These are phyloP conservation scores for Rhizopogon vulgaris DNA, from an alignment of 768 basidiomycete species.

Conservation along the genomic window DNA sequence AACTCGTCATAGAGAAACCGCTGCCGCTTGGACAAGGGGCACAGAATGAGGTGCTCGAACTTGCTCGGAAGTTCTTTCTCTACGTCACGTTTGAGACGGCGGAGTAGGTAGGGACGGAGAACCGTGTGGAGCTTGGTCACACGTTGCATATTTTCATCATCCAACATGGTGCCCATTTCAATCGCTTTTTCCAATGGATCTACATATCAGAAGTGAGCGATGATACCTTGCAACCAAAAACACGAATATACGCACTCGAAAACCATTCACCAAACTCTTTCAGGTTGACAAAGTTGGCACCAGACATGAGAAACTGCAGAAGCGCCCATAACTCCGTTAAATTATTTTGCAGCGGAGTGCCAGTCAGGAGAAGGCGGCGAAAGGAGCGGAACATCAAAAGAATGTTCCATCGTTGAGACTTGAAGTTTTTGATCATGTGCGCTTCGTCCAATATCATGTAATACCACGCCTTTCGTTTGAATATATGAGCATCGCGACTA, in stretches of 20 bases:
- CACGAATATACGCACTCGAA: conserved; percentile 58
- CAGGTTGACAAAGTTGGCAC: conserved; percentile 81
- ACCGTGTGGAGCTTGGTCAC: conserved; percentile 89
- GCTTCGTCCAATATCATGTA: conserved; percentile 97
- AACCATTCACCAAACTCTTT: conserved; percentile 97
- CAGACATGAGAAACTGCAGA: conserved; percentile 90
- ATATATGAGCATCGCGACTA: conserved; percentile 85
- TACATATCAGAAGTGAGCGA: conserved; percentile 23
- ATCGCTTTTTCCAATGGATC: conserved; percentile 93
- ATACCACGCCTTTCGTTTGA: conserved; percentile 91
- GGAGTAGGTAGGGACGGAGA: conserved; percentile 90
- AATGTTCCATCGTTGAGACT: conserved; percentile 89
- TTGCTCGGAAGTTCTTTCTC: conserved; percentile 94
- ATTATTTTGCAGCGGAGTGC: conserved; percentile 96
- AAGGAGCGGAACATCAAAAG: conserved; percentile 84
- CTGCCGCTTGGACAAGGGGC: conserved; percentile 85
- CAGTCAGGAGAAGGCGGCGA: conserved; percentile 84
- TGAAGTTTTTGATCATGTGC: conserved; percentile 97
- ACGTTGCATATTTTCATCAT: conserved; percentile 81
- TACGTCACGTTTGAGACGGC: conserved; percentile 96
- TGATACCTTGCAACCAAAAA: background rate
- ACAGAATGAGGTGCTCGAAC: conserved; percentile 84
- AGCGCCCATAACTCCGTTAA: conserved; percentile 94
- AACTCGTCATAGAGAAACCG: conserved; percentile 96
- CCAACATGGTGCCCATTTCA: conserved; percentile 69